Evolutionary conservation across 2,329 filamentous ascomycete species (phyloP), one percentile per base, ranked within the genome.

Genomic region (Bretziella fagacearum): DNA sequence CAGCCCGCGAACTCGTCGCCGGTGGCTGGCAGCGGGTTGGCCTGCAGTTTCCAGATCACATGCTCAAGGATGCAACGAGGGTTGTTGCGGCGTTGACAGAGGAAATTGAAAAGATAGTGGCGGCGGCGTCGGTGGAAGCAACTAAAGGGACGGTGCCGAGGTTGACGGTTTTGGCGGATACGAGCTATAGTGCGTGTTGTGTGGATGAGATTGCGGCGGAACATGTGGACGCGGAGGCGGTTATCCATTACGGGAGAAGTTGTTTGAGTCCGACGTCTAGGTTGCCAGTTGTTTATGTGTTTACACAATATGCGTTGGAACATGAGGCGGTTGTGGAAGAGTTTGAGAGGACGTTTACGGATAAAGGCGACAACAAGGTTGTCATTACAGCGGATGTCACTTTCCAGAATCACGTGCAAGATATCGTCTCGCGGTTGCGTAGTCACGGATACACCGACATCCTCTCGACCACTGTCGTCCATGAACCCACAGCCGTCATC

Each of bases 121-220:
- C 11, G 20, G 8, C 15, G n/a, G 35, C 4, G n/a, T n/a, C n/a
- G n/a, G n/a, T n/a, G n/a, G n/a, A n/a, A n/a, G n/a, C n/a, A n/a
- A n/a, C n/a, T 11, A 15, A 43, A 35, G 33, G 22, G 23, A 6
- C 8, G n/a, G 18, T 15, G n/a, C 45, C 52, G 47, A 59, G 69
- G 52, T 68, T 96, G 45, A 93, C 83, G 55, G 87, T 98, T 51
- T 68, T 98, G 15, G 91, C 81, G 26, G 91, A 98, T 61, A 96
- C 91, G 2, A 95, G 89, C 2, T 98, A 96, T 62, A 93, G 91
- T 51, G 81, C 89, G 0, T 98, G 91, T 64, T 98, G 91, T 57
- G 87, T 96, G 15, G 91, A 98, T 57, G 91, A 98, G 64, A 80
- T 96, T 33, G 91, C 91, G 0, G 91, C 91, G 2, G 87, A 98